phyloP scores from a whole-genome alignment of 306 rosid species.

The Prunus padus region DNA sequence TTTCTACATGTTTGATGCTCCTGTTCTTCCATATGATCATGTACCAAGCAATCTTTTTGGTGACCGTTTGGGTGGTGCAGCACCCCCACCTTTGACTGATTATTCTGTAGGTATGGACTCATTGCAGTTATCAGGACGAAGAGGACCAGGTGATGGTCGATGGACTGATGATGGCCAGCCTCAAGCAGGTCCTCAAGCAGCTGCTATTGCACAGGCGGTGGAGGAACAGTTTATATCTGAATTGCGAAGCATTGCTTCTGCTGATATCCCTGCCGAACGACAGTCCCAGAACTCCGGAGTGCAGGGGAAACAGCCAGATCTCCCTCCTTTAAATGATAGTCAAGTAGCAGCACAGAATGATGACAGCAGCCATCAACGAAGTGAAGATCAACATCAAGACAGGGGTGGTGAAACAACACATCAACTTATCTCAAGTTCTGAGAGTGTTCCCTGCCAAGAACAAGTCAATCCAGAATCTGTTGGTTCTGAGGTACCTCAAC shows the following conservation, averaged over 20 bases:
- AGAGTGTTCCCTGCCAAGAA: conserved; percentile 41
- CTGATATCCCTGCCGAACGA: conserved; percentile 52
- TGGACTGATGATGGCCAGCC: conserved; percentile 99
- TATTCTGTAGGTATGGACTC: conserved; percentile 96
- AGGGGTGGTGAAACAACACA: conserved; percentile 46
- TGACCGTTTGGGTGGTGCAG: conserved; percentile 79
- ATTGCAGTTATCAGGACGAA: conserved; percentile 73
- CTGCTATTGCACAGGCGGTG: conserved; percentile 83
- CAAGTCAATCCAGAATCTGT: conserved; percentile 58
- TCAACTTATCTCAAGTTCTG: conserved; percentile 46
- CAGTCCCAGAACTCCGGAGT: conserved; percentile 56
- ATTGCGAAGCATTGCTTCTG: conserved; percentile 52
- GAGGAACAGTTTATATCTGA: conserved; percentile 79
- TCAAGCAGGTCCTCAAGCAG: conserved; percentile 82
- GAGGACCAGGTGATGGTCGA: conserved; percentile 84
- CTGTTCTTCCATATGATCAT: conserved; percentile 83
- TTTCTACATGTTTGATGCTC: conserved; percentile 97
- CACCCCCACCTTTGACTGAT: conserved; percentile 92
- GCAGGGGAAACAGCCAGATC: conserved; percentile 63
- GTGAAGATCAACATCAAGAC: conserved; percentile 62
- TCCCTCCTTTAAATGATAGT: conserved; percentile 57
- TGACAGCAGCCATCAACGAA: conserved; percentile 51
- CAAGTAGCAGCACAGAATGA: conserved; percentile 42
- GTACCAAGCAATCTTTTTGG: conserved; percentile 69
- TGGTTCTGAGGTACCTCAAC: conserved; percentile 48